A percentile compares a stretch with the other conserved stretches of the same genome.
These are phyloP conservation scores for Aspergillus spinulosporus DNA, from an alignment of 2,329 filamentous ascomycete species.

Conservation along the genomic window DNA sequence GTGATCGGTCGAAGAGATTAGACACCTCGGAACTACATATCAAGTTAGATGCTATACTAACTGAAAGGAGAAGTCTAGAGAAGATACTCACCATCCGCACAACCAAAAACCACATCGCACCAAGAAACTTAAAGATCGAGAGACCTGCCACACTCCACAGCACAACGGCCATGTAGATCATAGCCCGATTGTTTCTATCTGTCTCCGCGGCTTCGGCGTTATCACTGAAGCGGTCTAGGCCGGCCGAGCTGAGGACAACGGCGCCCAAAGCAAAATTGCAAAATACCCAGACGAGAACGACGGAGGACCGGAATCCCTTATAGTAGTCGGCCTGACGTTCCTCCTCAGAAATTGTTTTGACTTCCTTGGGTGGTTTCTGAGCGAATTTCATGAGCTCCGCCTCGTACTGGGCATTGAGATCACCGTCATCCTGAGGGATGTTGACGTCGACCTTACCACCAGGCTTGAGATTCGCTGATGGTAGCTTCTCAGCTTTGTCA, in stretches of 20 bases:
- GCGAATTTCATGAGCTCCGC: constrained; percentile 74
- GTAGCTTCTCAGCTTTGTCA: constrained; percentile 88
- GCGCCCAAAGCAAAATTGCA: constrained; percentile 88
- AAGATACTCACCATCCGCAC: constrained; percentile 71
- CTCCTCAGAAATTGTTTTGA: constrained; percentile 48
- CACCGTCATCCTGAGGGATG: constrained; percentile 83
- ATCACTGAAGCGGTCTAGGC: constrained; percentile 67
- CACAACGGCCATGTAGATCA: constrained; percentile 82
- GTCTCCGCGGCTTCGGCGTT: constrained; percentile 42
- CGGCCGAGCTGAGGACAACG: constrained; percentile 81
- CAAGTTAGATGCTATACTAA: constrained; percentile 29
- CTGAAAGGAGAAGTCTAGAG: too few species aligned
- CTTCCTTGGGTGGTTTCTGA: constrained; percentile 71
- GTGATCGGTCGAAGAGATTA: constrained; percentile 26
- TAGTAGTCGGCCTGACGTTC: constrained; percentile 98
- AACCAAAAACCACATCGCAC: constrained; percentile 88
- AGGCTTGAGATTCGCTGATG: constrained; percentile 84
- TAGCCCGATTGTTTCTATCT: constrained; percentile 60
- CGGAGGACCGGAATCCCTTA: constrained; percentile 87
- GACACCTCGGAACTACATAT: constrained; percentile 53
- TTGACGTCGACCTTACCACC: constrained; percentile 92
- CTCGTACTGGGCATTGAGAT: constrained; percentile 94
- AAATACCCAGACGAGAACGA: constrained; percentile 95
- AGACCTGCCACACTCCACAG: constrained; percentile 85
- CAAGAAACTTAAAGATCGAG: constrained; percentile 82